phyloP scores from a whole-genome alignment of 495 filamentous ascomycete genomes.

The Aspergillus conjunctus region DNA sequence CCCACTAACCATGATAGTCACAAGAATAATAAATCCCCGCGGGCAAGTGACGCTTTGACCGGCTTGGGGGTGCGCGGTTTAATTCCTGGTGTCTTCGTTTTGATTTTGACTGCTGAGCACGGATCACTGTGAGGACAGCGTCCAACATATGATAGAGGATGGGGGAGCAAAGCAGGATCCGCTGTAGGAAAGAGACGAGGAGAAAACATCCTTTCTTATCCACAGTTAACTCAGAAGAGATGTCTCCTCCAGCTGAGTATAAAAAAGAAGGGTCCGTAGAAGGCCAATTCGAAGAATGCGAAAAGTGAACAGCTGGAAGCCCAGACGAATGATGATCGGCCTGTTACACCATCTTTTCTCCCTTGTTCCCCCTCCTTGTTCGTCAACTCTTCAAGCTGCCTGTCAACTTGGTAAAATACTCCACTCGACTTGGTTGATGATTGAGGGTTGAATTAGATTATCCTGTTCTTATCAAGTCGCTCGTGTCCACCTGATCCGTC shows the following conservation, averaged over 20 bases:
- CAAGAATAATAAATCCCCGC: not conserved
- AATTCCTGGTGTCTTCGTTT: not conserved
- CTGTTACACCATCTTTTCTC: slow-evolving; percentile 2
- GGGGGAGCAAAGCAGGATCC: slow-evolving; percentile 14
- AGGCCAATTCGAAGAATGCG: too few relatives aligned
- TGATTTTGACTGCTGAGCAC: not conserved
- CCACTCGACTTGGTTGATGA: not conserved
- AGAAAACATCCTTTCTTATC: too few relatives aligned
- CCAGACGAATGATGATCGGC: not conserved
- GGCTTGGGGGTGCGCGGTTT: slow-evolving; percentile 1
- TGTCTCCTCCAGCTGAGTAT: too few relatives aligned
- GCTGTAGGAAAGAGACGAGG: not conserved
- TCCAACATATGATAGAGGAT: not conserved
- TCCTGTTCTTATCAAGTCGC: not conserved
- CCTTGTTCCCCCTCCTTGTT: not conserved
- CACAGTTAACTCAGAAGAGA: too few relatives aligned
- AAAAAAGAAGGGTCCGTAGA: too few relatives aligned
- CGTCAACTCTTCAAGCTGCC: not conserved
- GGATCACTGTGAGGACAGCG: not conserved
- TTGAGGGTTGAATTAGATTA: not conserved
- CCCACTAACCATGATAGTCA: not conserved
- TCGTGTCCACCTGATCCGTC: slow-evolving; percentile 3
- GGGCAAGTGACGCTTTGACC: slow-evolving; percentile 1
- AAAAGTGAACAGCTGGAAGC: not conserved
- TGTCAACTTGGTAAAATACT: not conserved